Evolutionary conservation across 2,329 filamentous ascomycete species (phyloP).

Genomic region (Aspergillus sojae): DNA sequence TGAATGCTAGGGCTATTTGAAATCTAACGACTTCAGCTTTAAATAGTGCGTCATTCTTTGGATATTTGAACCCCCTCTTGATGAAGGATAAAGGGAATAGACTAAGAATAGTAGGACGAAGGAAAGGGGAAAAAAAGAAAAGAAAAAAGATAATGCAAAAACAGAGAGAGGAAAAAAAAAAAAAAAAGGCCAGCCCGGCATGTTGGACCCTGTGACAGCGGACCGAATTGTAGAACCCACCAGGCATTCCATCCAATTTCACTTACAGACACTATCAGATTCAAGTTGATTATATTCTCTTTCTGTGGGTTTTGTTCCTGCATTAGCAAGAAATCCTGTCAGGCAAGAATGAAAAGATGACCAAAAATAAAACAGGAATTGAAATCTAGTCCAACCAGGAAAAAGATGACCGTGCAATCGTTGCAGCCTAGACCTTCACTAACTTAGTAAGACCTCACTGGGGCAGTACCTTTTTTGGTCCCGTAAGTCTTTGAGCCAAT

Average conservation of each 20-base stretch:
- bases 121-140: background rate
- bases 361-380: background rate
- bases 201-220: conserved; percentile 10
- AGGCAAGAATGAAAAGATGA: background rate
- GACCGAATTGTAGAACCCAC: conserved; percentile 3
- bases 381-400: background rate
- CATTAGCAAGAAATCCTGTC: background rate
- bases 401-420: background rate
- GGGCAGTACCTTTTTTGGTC: background rate
- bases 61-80: background rate
- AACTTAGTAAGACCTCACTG: background rate
- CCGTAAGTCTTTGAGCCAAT: background rate
- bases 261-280: conserved; percentile 11
- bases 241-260: conserved; percentile 14
- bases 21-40: background rate
- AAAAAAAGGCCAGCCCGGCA: background rate
- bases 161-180: background rate
- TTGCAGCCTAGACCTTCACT: background rate
- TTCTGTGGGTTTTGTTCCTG: background rate
- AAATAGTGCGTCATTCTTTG: background rate
- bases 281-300: conserved; percentile 11
- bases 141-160: background rate
- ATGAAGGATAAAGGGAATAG: background rate
- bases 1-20: background rate
- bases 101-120: too few relatives aligned